phyloP scores from a whole-genome alignment of 306 rosid species.

The Sechiopsis laciniata region DNA sequence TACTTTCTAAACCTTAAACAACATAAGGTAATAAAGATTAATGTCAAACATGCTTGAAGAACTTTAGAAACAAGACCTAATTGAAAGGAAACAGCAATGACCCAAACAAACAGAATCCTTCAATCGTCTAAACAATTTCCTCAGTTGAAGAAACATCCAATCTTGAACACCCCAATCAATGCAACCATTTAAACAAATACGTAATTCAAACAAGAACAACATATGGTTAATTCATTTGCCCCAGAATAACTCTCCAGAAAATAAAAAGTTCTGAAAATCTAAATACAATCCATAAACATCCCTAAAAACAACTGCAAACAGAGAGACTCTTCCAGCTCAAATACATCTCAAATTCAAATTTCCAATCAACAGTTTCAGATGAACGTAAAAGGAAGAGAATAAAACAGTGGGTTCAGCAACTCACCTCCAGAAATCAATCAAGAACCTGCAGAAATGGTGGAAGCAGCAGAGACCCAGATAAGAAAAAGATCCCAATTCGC shows the following conservation, averaged over 20 bases:
- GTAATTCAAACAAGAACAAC: conserved; percentile 10
- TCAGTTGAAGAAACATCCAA: no score
- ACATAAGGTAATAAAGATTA: not conserved
- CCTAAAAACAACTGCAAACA: not conserved
- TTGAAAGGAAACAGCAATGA: not conserved
- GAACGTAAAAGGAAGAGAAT: conserved; percentile 32
- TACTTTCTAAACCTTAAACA: not conserved
- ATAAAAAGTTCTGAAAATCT: not conserved
- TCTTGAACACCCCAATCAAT: not conserved
- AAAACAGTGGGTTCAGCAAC: conserved; percentile 34
- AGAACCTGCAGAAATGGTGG: conserved; percentile 32
- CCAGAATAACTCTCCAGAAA: conserved; percentile 1
- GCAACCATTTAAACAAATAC: conserved; percentile 8
- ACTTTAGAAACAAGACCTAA: no score
- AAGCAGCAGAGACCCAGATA: conserved; percentile 40
- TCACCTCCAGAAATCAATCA: conserved; percentile 38
- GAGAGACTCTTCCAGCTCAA: conserved; percentile 38
- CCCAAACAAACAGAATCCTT: not conserved
- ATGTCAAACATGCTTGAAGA: no score
- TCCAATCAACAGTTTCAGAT: conserved; percentile 21
- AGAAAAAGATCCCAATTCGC: conserved; percentile 39
- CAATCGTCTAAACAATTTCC: no score
- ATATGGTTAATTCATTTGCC: not conserved
- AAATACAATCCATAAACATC: not conserved
- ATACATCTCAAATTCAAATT: conserved; percentile 22